Evolutionary conservation across 345 rosid species (phyloP).

Genomic region (Euphorbia pulcherrima): DNA sequence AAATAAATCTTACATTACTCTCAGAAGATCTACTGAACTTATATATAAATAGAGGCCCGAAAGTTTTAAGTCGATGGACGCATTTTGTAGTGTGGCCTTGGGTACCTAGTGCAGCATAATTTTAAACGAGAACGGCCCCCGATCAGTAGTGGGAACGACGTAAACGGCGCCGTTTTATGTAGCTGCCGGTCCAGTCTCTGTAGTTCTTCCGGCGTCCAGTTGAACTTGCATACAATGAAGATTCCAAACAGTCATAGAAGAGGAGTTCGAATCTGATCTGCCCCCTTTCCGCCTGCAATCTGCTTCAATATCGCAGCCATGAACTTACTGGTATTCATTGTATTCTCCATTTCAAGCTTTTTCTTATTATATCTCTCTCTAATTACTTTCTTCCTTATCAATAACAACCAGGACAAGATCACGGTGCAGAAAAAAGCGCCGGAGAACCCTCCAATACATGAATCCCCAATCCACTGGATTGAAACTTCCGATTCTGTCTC

Average conservation of each 20-base stretch:
- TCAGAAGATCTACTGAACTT: no score
- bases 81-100: no score
- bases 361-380: background rate
- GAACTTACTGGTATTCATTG: conserved; percentile 27
- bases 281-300: background rate
- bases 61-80: no score
- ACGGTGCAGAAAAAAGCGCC: conserved; percentile 22
- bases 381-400: background rate
- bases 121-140: no score
- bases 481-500: conserved; percentile 72
- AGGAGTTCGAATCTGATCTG: background rate
- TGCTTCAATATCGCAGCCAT: conserved; percentile 11
- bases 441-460: conserved; percentile 3
- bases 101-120: no score
- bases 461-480: conserved; percentile 56
- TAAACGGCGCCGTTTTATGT: no score
- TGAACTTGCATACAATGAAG: no score
- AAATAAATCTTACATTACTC: no score
- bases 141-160: no score
- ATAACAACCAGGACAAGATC: conserved; percentile 10
- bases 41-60: no score
- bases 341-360: background rate
- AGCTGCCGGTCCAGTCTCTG: no score
- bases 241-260: background rate
- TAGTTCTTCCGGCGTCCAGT: no score